Base-by-base conservation (phyloP, 2,329 filamentous ascomycete genomes). In the Colletotrichum cuscutae region DNA sequence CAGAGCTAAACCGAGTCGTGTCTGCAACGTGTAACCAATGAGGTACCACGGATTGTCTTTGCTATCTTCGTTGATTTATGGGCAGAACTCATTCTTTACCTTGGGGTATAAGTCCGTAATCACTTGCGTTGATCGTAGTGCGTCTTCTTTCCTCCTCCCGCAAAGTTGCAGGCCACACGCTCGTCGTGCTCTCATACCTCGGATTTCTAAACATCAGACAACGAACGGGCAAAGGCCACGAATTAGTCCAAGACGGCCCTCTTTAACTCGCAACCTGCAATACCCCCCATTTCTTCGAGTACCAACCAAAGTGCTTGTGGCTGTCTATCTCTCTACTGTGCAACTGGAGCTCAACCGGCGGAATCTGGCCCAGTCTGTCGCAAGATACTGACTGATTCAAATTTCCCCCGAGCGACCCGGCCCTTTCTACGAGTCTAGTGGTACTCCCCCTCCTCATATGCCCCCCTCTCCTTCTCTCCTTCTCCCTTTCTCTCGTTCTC, bases 371-470 rank as follows among this genome's bases (percentile, higher is more conserved):
- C 52, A 64, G 28, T 4, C 28, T 26, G 9, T 13, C 24, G 42
- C 42, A 49, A 49, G 42, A 49, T 49, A 49, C 24, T 53, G 19
- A 49, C 24, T 53, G 32, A 64, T 64, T 54, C 46, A 64, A 13
- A 37, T 49, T 26, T 26, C 46, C 46, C 54, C 61, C 61, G 61
- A 49, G 35, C 61, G n/a, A 64, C 61, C 61, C 61, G 61, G 61
- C 12, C 26, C 61, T 26, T 53, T 26, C 11, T 7, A 49, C 42
- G 8, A 49, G 42, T 49, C 42, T 49, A 24, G 19, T 19, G 35
- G 46, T 22, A 8, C 12, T 52, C 60, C 24, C 19, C 30, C 30
- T n/a, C 24, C 13, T 19, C 46, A 52, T 6, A 28, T 19, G 15
- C 42, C n/a, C n/a, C 26, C 52, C 11, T 35, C n/a, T 24, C 60